Evolutionary conservation across 345 rosid genomes (phyloP), one percentile per base, ranked within the genome.

Genomic region (Noccaea bulbosa): DNA sequence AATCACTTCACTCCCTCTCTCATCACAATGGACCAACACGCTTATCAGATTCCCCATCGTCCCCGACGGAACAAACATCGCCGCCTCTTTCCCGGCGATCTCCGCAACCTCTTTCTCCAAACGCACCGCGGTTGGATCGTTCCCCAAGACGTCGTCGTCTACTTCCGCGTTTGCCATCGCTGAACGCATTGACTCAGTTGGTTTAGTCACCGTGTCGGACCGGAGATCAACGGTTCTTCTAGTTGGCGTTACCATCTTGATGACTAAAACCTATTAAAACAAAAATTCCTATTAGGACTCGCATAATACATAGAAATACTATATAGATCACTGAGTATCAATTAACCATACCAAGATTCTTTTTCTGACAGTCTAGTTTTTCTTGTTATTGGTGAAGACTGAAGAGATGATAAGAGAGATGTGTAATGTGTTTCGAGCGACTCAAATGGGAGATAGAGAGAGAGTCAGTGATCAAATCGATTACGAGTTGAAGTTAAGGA

Each of bases 1-100:
- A 75, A 94, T 89, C 64, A 89, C 88, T 79, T 94, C 97, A 64
- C 97, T 94, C n/a, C 96, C 99, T 62, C 97, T 80, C 62, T 79
- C 70, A 39, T 89, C 87, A 66, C 99, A 94, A 62, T 91, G 97
- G 55, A 89, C 93, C 44, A 94, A 89, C 27, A 94, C 96, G 45
- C 99, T 89, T 17, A 91, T 83, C 35, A 91, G 88, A 83, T 94
- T 94, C 32, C 93, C 96, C 97, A 91, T 94, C 6, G 97, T 91
- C 37, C 99, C 99, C 3, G 99, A 91, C 0, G 97, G 96, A 57
- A 94, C 96, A 73, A 81, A 94, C 22, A 94, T 78, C 2, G 88
- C 97, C 1, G 92, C 96, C 75, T 94, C 99, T 85, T 94, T 94
- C 57, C 93, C 89, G 8, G 62, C 80, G 51, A 91, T 79, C 77